Evolutionary conservation across 768 basidiomycete species (phyloP).

Genomic region (Galerina sulciceps): DNA sequence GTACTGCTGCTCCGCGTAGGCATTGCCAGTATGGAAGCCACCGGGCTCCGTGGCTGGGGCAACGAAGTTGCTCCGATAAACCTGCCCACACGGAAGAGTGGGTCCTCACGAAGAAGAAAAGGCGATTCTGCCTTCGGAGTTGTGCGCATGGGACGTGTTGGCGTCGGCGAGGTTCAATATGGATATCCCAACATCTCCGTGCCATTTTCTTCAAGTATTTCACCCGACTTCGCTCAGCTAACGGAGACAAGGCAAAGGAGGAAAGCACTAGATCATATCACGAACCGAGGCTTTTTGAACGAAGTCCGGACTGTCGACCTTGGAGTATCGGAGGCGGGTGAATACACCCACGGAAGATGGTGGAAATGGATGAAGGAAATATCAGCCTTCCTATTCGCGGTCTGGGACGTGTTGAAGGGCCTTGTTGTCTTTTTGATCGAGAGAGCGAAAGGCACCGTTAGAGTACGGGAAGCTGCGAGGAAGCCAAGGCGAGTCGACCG

Average conservation of each 20-base stretch:
- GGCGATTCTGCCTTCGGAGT: constrained; percentile 24
- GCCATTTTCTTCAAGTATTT: neutral
- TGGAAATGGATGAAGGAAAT: constrained; percentile 23
- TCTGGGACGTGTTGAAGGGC: constrained; percentile 31
- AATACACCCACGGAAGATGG: constrained; percentile 3
- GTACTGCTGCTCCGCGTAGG: constrained; percentile 73
- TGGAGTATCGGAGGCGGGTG: constrained; percentile 18
- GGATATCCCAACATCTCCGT: constrained; percentile 16
- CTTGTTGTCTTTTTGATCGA: constrained; percentile 21
- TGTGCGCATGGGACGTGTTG: constrained; percentile 35
- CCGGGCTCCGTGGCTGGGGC: constrained; percentile 69
- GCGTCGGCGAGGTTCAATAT: constrained; percentile 31
- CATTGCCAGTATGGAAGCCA: constrained; percentile 77
- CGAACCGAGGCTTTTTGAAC: constrained; percentile 25
- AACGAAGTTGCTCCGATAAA: constrained; percentile 71
- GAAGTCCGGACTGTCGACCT: constrained; percentile 34
- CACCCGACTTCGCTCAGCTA: no score
- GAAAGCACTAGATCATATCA: neutral
- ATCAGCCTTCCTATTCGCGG: constrained; percentile 23
- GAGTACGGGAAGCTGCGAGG: constrained; percentile 7
- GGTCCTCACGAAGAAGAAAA: neutral
- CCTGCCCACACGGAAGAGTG: constrained; percentile 23
- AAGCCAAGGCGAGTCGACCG: neutral
- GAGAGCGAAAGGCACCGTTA: constrained; percentile 20
- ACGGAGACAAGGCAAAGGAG: neutral